Percentiles rank a stretch among this genome's conserved stretches.
Conservation (phyloP, 2,329 filamentous ascomycete genomes). For the Fusarium siculi region DNA sequence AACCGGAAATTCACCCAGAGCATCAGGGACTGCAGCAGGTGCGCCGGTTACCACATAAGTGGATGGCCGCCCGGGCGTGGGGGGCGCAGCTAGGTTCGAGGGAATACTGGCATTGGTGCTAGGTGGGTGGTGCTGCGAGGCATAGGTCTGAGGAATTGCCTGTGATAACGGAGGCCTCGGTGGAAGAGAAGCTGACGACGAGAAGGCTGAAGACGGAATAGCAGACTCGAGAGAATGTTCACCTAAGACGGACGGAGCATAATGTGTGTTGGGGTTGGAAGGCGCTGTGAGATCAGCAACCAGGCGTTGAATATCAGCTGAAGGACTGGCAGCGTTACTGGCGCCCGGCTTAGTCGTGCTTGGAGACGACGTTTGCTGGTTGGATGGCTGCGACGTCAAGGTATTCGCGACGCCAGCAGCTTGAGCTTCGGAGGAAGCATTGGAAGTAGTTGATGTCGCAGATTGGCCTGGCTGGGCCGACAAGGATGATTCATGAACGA, state of each 20-base stretch:
- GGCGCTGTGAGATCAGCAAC: slow-evolving; percentile 55
- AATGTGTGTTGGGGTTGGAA: slow-evolving; percentile 47
- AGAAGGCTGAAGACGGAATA: slow-evolving; percentile 48
- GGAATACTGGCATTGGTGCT: slow-evolving; percentile 47
- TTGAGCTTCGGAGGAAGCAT: slow-evolving; percentile 45
- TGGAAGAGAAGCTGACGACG: slow-evolving; percentile 57
- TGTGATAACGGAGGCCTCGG: slow-evolving; percentile 57
- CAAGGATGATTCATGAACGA: slow-evolving; percentile 47
- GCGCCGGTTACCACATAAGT: slow-evolving; percentile 48
- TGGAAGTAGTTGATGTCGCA: slow-evolving; percentile 41
- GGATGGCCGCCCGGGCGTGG: slow-evolving; percentile 48
- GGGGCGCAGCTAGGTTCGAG: slow-evolving; percentile 44
- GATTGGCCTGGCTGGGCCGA: slow-evolving; percentile 41
- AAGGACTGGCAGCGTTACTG: slow-evolving; percentile 42
- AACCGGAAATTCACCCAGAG: slow-evolving; percentile 46
- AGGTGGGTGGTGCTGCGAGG: slow-evolving; percentile 51
- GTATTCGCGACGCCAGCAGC: slow-evolving; percentile 36
- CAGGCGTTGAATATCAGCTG: slow-evolving; percentile 54
- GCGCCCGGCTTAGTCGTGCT: slow-evolving; percentile 45
- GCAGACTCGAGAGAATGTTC: slow-evolving; percentile 41
- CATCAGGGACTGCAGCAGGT: slow-evolving; percentile 48
- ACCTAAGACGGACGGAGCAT: slow-evolving; percentile 39
- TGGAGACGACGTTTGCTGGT: slow-evolving; percentile 40
- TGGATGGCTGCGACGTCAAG: slow-evolving; percentile 37
- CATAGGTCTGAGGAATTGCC: slow-evolving; percentile 51